Percentiles rank a stretch among this genome's conserved stretches.
Evolutionary conservation across 306 rosid species (phyloP).

Genomic region (Morella rubra): DNA sequence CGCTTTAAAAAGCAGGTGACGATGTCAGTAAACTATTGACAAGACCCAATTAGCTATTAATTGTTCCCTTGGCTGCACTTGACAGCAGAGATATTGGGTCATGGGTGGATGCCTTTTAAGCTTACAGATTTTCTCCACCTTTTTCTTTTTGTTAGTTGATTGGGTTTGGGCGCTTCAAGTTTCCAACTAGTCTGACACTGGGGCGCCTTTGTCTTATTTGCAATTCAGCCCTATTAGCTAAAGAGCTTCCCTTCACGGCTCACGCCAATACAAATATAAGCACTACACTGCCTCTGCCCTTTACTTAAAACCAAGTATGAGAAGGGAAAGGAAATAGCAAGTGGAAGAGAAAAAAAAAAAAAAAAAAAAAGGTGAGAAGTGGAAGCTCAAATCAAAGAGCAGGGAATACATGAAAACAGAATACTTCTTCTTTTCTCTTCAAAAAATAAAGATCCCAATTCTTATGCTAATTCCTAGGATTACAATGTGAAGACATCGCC

Average conservation of each 20-base stretch:
- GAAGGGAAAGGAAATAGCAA: too few species aligned
- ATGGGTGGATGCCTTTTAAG: slow-evolving; percentile 40
- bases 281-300: not conserved
- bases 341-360: too few species aligned
- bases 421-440: not conserved
- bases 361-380: not conserved
- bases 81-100: slow-evolving; percentile 4
- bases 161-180: not conserved
- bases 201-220: not conserved
- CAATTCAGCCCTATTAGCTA: not conserved
- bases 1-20: slow-evolving; percentile 60
- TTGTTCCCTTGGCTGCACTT: slow-evolving; percentile 33
- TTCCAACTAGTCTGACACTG: not conserved
- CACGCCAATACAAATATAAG: too few species aligned
- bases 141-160: slow-evolving; percentile 14
- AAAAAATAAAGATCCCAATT: slow-evolving; percentile 28
- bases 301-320: not conserved
- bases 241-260: not conserved
- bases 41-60: slow-evolving; percentile 29
- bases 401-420: not conserved
- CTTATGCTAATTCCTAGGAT: slow-evolving; percentile 27
- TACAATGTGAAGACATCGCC: slow-evolving; percentile 22
- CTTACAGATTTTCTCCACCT: slow-evolving; percentile 28
- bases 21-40: slow-evolving; percentile 46
- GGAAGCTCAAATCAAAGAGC: not conserved